Evolutionary conservation across 202 grass and related monocot genomes (phyloP), one percentile per base, ranked within the genome.

Genomic region (Elaeis oleifera): DNA sequence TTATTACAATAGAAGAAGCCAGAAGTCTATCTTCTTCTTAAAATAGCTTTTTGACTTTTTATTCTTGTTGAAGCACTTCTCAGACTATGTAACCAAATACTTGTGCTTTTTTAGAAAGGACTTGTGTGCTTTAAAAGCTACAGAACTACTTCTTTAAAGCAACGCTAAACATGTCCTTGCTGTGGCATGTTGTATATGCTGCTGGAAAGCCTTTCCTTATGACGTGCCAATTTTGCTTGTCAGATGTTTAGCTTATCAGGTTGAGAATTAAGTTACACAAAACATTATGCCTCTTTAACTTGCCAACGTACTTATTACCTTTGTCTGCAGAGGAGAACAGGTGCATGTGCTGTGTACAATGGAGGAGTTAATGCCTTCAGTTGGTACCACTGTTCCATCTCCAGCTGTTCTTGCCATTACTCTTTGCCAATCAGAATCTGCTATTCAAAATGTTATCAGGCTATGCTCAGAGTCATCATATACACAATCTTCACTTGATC

Each of bases 321-420:
- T 24, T 73, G 27, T 23, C 72, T 83, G 61, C 76, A 97, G 92
- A 76, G 87, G 71, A 79, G 92, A 97, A 74, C 92, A 97, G 64
- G 68, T 90, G 68, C 81, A 89, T 75, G 27, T 75, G 71, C 67
- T 97, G 50, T 85, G 84, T 62, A 80, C 81, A 72, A 75, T 96
- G 67, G 84, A 96, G 79, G 92, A 91, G 70, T 74, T 97, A 61
- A 89, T 97, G 87, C 92, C 92, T 32, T 86, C 87, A 65, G 83
- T 91, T 86, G 92, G 92, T 51, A 97, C 81, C 49, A 6, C 65
- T 25, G 58, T 89, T 71, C 92, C 92, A 73, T 74, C 84, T 56
- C 87, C 87, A 24, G 75, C 87, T 52, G 68, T 97, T 54, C 92
- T 97, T 71, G 77, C 92, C 72, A 26, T 89, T 69, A 71, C 73